Evolutionary conservation across 2,329 filamentous ascomycete genomes (phyloP), one percentile per base, ranked within the genome.

Genomic region (Aureobasidium subglaciale): DNA sequence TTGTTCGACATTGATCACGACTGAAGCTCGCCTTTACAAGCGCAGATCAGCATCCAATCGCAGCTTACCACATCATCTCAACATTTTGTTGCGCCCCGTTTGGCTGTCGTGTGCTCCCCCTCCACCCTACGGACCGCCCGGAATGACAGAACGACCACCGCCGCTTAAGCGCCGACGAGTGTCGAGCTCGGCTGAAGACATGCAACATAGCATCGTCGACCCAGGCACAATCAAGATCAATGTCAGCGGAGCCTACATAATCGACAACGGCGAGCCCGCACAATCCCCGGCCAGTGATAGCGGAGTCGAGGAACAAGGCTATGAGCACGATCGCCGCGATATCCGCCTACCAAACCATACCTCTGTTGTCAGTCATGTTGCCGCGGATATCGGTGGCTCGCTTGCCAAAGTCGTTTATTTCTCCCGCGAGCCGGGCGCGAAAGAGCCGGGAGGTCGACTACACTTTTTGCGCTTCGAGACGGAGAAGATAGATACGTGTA

Each of bases 391-490:
- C 70, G 93, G 93, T 61, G 93, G 93, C 62, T 95, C 91, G 15
- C 78, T 99, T 30, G 91, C 90, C 62, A 99, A 99, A 75, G 83
- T 99, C 42, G 93, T 99, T 58, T 99, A 96, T 76, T 97, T 97
- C 68, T 93, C 91, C 16, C 87, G 89, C 61, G 93, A 97, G 72
- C 56, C 87, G 38, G 81, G 87, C 67, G 87, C 86, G 11, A 82
- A 79, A 25, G 87, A 91, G 63, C 85, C 87, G 48, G 93, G 93
- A 56, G 93, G 93, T 55, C 85, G 93, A 22, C 78, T 99, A 54
- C 96, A 96, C 72, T 99, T 99, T 68, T 81, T 95, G 66, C 95
- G 86, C 66, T 97, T 97, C 73, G 93, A 99, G 75, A 97, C 93
- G 4, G 90, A 96, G 65, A 83, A 84, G 58, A 96, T 99, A 65